phyloP scores from a whole-genome alignment of 2,329 filamentous ascomycete genomes.

The Daldinia eschscholtzii region DNA sequence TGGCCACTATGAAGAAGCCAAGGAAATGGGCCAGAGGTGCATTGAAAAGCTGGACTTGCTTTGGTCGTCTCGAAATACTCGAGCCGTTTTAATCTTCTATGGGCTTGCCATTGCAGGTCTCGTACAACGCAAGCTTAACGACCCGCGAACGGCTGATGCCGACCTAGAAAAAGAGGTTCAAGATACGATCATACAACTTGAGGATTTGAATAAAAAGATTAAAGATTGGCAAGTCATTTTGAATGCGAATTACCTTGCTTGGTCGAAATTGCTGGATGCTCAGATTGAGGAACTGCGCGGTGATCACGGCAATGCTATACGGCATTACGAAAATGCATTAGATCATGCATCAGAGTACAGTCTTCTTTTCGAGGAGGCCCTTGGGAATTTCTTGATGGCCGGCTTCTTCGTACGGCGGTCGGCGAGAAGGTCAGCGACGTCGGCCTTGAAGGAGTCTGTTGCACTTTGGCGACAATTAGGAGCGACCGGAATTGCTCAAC shows the following conservation, averaged over 20 bases:
- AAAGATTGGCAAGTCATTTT: constrained; percentile 73
- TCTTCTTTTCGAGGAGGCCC: constrained; percentile 77
- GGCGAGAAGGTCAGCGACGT: constrained; percentile 75
- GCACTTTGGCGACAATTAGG: constrained; percentile 76
- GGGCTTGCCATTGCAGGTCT: constrained; percentile 68
- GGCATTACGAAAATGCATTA: constrained; percentile 76
- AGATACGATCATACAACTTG: constrained; percentile 66
- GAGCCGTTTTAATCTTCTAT: constrained; percentile 70
- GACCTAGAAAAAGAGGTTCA: constrained; percentile 59
- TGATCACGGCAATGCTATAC: constrained; percentile 70
- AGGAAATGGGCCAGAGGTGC: constrained; percentile 67
- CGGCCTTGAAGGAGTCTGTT: constrained; percentile 76
- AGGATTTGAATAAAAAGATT: constrained; percentile 69
- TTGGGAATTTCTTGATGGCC: constrained; percentile 80
- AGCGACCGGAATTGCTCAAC: constrained; percentile 75
- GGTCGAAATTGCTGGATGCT: constrained; percentile 76
- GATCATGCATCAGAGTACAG: constrained; percentile 78
- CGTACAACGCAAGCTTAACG: constrained; percentile 63
- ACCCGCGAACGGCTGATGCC: constrained; percentile 60
- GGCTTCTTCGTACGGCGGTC: constrained; percentile 75
- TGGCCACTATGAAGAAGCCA: constrained; percentile 71
- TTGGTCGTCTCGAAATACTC: constrained; percentile 71
- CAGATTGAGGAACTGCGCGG: constrained; percentile 74
- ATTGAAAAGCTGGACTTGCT: constrained; percentile 62
- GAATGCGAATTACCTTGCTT: constrained; percentile 77